Evolutionary conservation across 208 protist species (phyloP).

Genomic region (Trypanosoma cruzi): DNA sequence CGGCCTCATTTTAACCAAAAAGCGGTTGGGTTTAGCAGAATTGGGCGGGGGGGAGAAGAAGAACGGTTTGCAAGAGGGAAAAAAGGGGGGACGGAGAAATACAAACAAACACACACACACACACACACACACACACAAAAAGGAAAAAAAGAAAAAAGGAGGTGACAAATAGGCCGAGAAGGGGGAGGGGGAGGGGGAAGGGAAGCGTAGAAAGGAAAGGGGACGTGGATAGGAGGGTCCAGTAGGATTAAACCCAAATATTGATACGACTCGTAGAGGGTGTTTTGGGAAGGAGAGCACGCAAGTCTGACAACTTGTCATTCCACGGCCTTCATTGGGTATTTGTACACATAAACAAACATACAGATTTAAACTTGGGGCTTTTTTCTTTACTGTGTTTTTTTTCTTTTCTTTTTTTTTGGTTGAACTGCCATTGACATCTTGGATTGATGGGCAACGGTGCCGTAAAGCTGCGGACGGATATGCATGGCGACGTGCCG

Average conservation of each 20-base stretch:
- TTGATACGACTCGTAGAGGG: too few relatives aligned
- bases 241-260: background rate
- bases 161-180: background rate
- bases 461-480: background rate
- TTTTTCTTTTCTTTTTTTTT: constrained; percentile 12
- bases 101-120: too few relatives aligned
- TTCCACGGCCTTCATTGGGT: background rate
- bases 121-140: too few relatives aligned
- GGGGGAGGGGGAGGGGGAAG: too few relatives aligned
- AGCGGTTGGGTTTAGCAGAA: too few relatives aligned
- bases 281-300: background rate
- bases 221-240: background rate
- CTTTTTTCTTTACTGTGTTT: too few relatives aligned
- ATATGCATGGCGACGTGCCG: background rate
- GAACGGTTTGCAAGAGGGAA: too few relatives aligned
- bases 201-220: background rate
- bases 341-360: background rate
- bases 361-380: too few relatives aligned
- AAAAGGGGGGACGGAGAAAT: too few relatives aligned
- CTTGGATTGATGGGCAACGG: background rate
- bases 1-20: too few relatives aligned
- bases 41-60: too few relatives aligned
- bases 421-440: background rate
- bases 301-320: background rate
- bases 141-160: background rate